Evolutionary conservation across 2,329 filamentous ascomycete genomes (phyloP), one percentile per base, ranked within the genome.

Genomic region (Lasiodiplodia citricola): DNA sequence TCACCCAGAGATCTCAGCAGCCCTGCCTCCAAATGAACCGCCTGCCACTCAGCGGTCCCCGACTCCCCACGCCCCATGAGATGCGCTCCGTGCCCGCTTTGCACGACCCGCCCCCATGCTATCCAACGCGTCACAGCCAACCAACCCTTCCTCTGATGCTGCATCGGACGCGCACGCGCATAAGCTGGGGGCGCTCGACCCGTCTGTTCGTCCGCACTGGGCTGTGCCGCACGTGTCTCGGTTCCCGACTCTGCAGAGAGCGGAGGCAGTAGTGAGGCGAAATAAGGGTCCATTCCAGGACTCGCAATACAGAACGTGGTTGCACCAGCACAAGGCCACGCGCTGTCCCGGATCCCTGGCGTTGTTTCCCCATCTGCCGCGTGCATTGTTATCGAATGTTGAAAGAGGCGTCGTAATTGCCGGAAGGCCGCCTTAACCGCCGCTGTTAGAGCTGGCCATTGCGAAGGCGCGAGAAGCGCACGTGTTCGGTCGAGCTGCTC

Each of bases 371-470:
- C 28, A 18, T 11, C 28, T 52, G 41, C 60, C 44, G 18, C 37
- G 47, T 14, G 21, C 60, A 4, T 25, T 23, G 44, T 13, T 23
- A 31, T 31, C 18, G 8, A 7, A 38, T 63, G 44, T 25, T 51
- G 58, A 51, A 51, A 21, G 58, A 51, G 58, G 58, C 58, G 58
- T 63, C 58, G 41, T 41, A 51, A 18, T 18, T 64, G 13, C 60
- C 60, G 47, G 47, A 14, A 25, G 10, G 16, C 28, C 2, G 47
- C 3, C 16, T 52, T 13, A 31, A 23, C 3, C 60, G 60, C 37
- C 14, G 37, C n/a, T 28, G 18, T 51, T 50, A 16, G 60, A 47
- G 5, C 57, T 8, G 21, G 60, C 60, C 60, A 64, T 2, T 64
- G 41, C 31, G 41, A n/a, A 44, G 2, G 60, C 60, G 28, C 28